Conservation (phyloP, 2,329 filamentous ascomycete genomes). For the Diaporthe vexans region DNA sequence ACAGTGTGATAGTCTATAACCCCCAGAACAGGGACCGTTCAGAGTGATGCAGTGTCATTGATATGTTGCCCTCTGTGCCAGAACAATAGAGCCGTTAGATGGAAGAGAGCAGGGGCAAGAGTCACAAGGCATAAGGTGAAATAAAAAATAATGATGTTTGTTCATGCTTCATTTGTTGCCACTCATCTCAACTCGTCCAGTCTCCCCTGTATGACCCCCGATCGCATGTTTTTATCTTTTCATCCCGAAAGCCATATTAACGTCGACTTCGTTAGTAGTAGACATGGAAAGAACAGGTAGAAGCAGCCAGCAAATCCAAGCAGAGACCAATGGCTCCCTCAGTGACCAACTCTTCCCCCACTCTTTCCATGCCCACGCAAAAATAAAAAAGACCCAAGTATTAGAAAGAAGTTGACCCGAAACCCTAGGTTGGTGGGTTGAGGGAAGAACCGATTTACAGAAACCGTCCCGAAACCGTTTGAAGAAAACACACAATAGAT, state of each 20-base stretch:
- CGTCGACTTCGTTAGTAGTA: constrained; percentile 15
- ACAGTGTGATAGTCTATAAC: not conserved
- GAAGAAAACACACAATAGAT: not conserved
- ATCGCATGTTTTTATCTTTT: not conserved
- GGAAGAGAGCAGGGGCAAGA: not conserved
- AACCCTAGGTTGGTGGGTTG: not conserved
- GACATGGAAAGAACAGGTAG: not conserved
- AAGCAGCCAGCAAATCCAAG: not conserved
- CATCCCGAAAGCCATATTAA: not conserved
- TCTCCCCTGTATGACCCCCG: not conserved
- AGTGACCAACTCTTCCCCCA: not conserved
- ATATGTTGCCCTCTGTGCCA: constrained; percentile 5
- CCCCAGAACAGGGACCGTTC: not conserved
- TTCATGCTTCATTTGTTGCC: constrained; percentile 10
- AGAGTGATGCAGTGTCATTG: not conserved
- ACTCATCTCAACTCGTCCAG: too few species aligned
- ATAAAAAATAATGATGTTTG: not conserved
- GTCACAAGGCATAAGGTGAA: not conserved
- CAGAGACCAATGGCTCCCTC: not conserved
- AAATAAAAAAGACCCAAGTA: not conserved
- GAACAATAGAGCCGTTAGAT: not conserved
- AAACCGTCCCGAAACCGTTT: not conserved
- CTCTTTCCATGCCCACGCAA: not conserved
- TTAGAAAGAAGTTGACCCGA: not conserved
- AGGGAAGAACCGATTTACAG: constrained; percentile 17